Percentiles rank a stretch among this genome's conserved stretches.
These are phyloP conservation scores for Hypoxylon sp. DNA, from an alignment of 2,329 filamentous ascomycete species.

Conservation along the genomic window DNA sequence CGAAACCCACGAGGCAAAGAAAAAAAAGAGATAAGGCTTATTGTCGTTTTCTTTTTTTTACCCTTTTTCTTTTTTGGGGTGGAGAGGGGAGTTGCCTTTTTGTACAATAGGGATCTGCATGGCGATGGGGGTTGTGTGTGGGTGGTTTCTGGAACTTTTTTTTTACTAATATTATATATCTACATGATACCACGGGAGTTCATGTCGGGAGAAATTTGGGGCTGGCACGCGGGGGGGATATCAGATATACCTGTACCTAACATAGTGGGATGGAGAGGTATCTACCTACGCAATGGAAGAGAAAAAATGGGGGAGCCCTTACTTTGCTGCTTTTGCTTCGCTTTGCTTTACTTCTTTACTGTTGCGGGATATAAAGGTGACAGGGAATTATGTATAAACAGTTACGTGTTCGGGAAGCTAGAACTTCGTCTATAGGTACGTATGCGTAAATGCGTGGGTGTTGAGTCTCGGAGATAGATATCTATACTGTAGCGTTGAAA, in stretches of 20 bases:
- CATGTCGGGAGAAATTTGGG: conserved; percentile 26
- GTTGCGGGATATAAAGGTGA: background rate
- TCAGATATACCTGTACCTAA: conserved; percentile 26
- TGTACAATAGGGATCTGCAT: conserved; percentile 47
- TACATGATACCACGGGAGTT: conserved; percentile 45
- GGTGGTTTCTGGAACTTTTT: conserved; percentile 26
- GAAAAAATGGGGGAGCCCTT: conserved; percentile 20
- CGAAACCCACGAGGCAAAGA: conserved; percentile 37
- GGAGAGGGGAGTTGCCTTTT: conserved; percentile 39
- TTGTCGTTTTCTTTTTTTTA: conserved; percentile 17
- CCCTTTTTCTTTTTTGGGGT: conserved; percentile 3
- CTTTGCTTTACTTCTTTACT: background rate
- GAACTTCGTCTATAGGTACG: conserved; percentile 7
- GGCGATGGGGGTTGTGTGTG: conserved; percentile 30
- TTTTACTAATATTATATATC: conserved; percentile 36
- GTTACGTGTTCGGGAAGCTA: conserved; percentile 25
- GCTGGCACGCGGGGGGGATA: background rate
- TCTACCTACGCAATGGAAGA: conserved; percentile 8
- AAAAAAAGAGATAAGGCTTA: conserved; percentile 38
- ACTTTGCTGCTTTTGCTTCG: background rate
- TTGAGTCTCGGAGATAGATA: background rate
- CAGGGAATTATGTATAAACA: conserved; percentile 11
- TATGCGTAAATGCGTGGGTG: background rate
- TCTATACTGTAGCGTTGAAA: background rate
- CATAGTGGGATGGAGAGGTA: conserved; percentile 24